These are phyloP conservation scores for Quercus suber DNA, from an alignment of 306 rosid species.

Conservation along the genomic window DNA sequence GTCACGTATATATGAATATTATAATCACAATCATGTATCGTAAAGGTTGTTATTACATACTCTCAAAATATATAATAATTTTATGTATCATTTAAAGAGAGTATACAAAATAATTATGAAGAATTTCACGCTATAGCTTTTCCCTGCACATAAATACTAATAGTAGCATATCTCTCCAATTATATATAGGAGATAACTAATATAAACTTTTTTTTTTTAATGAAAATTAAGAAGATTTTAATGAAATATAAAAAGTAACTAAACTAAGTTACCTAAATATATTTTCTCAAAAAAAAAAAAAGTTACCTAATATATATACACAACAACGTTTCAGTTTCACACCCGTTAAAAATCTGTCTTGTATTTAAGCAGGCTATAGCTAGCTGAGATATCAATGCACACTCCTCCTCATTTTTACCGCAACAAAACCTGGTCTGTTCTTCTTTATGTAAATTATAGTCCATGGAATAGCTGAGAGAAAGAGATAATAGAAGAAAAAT, in stretches of 20 bases:
- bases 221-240: neutral
- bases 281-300: too few relatives aligned
- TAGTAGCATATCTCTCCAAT: neutral
- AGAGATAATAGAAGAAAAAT: neutral
- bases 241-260: neutral
- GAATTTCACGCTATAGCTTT: neutral
- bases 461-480: neutral
- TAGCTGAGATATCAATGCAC: neutral
- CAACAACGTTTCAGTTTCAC: neutral
- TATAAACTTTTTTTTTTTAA: too few relatives aligned
- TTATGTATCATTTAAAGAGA: too few relatives aligned
- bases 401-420: neutral
- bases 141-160: neutral
- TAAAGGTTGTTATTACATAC: fast-evolving
- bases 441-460: neutral
- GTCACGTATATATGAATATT: too few relatives aligned
- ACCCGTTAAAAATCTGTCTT: neutral
- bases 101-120: too few relatives aligned
- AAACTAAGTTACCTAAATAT: too few relatives aligned
- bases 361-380: neutral
- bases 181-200: neutral
- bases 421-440: neutral
- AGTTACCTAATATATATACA: too few relatives aligned
- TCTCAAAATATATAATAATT: too few relatives aligned
- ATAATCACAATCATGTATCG: too few relatives aligned